phyloP scores from a whole-genome alignment of 768 basidiomycete species.

The Rhizopogon vinicolor region DNA sequence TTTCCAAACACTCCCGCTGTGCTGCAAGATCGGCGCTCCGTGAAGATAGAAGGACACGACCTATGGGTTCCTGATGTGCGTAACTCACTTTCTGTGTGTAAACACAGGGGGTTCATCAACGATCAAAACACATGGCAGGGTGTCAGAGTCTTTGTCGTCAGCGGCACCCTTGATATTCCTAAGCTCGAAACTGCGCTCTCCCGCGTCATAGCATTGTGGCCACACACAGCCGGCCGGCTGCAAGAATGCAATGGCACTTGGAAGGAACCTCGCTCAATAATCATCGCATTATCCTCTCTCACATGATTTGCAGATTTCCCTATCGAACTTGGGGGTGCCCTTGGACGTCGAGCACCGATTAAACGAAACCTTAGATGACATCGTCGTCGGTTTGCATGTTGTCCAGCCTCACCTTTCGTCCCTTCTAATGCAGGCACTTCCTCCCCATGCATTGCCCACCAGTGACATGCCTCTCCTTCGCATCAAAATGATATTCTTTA shows the following conservation, averaged over 20 bases:
- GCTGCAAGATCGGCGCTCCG: conserved; percentile 2
- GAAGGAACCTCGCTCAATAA: conserved; percentile 10
- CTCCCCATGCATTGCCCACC: conserved; percentile 10
- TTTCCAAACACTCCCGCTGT: conserved; percentile 12
- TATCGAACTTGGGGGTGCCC: conserved; percentile 13
- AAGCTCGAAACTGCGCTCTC: conserved; percentile 18
- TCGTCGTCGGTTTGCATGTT: conserved; percentile 16
- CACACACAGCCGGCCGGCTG: conserved; percentile 19
- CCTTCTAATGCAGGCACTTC: conserved; percentile 11
- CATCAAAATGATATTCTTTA: conserved; percentile 21
- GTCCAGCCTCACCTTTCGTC: conserved; percentile 14
- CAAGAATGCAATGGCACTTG: conserved; percentile 7
- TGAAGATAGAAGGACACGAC: conserved; percentile 17
- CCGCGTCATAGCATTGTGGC: conserved; percentile 13
- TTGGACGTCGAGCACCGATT: conserved; percentile 10
- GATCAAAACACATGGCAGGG: conserved; percentile 2
- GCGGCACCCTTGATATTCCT: conserved; percentile 7
- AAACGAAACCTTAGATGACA: conserved; percentile 1
- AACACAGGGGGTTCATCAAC: neutral
- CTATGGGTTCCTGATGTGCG: conserved; percentile 14
- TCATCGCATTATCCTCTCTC: neutral
- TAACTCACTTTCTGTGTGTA: neutral
- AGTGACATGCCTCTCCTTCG: conserved; percentile 16
- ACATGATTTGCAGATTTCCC: conserved; percentile 11
- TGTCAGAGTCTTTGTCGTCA: conserved; percentile 12